Evolutionary conservation across 164 flowering plant genomes (phyloP).

Genomic region (Aristolochia contorta): DNA sequence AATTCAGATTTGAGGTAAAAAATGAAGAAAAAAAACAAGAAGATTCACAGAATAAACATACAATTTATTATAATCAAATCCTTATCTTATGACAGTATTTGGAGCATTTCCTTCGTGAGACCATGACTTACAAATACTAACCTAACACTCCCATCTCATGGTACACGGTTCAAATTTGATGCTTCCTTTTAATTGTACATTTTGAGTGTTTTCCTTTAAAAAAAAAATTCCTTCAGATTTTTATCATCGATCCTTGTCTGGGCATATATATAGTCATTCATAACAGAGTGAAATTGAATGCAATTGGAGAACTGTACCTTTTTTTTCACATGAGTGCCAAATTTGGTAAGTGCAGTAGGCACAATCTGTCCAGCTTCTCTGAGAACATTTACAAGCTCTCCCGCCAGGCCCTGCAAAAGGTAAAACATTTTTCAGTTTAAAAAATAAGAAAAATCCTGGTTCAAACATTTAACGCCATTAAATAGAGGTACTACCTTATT

Average conservation of each 20-base stretch:
- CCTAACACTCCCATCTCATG: no score
- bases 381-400: conserved; percentile 93
- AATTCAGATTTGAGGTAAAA: no score
- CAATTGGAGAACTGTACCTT: conserved; percentile 37
- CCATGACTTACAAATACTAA: no score
- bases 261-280: not conserved
- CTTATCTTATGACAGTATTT: not conserved
- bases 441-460: not conserved
- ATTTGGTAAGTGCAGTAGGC: conserved; percentile 63
- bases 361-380: conserved; percentile 86
- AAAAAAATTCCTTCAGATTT: no score
- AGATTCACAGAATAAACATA: not conserved
- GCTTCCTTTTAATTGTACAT: no score
- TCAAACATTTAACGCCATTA: not conserved
- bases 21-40: no score
- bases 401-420: conserved; percentile 68
- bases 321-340: conserved; percentile 96
- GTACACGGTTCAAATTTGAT: no score
- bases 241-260: no score
- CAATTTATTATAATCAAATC: not conserved
- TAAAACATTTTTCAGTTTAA: conserved; percentile 17
- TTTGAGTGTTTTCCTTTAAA: no score
- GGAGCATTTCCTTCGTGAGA: no score
- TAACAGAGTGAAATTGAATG: not conserved
- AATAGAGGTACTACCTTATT: conserved; percentile 50